Conservation (phyloP, 202 grass and related monocot species). For the Panicum virgatum region DNA sequence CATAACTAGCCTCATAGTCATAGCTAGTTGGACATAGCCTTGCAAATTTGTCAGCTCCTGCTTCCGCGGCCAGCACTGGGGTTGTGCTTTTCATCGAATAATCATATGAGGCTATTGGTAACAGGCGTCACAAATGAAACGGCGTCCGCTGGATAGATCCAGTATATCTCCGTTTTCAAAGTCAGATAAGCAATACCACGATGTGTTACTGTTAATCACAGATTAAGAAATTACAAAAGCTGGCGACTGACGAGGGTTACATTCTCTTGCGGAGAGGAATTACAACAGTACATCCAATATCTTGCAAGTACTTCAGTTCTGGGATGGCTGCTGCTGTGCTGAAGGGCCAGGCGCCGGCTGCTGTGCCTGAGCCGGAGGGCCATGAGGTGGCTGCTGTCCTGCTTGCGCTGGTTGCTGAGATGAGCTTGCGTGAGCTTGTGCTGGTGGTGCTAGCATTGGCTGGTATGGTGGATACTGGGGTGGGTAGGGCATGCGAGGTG, state of each 20-base stretch:
- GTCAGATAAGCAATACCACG: conserved; percentile 13
- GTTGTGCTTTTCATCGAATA: background rate
- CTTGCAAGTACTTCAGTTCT: conserved; percentile 34
- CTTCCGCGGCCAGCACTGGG: background rate
- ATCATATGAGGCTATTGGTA: no score
- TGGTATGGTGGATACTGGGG: conserved; percentile 77
- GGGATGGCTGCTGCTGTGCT: conserved; percentile 2
- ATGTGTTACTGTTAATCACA: conserved; percentile 37
- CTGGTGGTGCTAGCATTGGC: conserved; percentile 50
- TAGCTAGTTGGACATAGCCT: no score
- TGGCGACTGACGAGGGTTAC: background rate
- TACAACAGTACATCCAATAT: background rate
- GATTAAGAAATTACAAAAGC: conserved; percentile 41
- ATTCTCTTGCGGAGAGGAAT: background rate
- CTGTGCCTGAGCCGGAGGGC: conserved; percentile 21
- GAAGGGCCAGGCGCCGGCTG: background rate
- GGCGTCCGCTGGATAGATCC: background rate
- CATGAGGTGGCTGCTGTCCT: conserved; percentile 42
- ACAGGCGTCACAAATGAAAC: background rate
- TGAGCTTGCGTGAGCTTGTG: conserved; percentile 46
- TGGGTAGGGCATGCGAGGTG: conserved; percentile 62
- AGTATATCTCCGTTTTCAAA: conserved; percentile 11
- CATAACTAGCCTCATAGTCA: no score
- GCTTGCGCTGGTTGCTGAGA: conserved; percentile 41
- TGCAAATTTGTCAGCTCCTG: background rate